Evolutionary conservation across 2,329 filamentous ascomycete species (phyloP).

Genomic region (Fusarium staphyleae): DNA sequence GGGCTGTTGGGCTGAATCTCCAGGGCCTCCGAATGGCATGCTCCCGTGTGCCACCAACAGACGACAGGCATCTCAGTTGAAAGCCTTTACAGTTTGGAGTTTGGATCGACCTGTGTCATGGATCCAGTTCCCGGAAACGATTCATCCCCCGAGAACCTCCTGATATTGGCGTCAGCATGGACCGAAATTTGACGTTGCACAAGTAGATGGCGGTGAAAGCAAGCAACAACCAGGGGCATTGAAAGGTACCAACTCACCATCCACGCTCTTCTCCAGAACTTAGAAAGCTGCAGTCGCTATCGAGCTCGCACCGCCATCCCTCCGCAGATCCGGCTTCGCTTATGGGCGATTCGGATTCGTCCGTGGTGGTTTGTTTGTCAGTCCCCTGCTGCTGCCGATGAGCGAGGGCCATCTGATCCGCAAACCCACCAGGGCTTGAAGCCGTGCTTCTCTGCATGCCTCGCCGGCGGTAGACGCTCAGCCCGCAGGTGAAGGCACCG

Average conservation of each 20-base stretch:
- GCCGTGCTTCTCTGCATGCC: slow-evolving; percentile 12
- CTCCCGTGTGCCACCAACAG: slow-evolving; percentile 3
- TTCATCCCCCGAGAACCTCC: slow-evolving; percentile 64
- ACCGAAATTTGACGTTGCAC: slow-evolving; percentile 13
- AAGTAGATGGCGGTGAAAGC: slow-evolving; percentile 12
- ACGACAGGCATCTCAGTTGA: slow-evolving; percentile 6
- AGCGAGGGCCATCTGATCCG: slow-evolving; percentile 9
- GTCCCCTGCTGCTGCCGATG: slow-evolving; percentile 1
- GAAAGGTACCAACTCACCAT: slow-evolving; percentile 66
- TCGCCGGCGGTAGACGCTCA: slow-evolving; percentile 68
- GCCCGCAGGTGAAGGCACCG: slow-evolving; percentile 79
- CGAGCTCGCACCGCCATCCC: slow-evolving; percentile 79
- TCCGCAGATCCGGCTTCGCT: slow-evolving; percentile 54
- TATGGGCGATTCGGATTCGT: slow-evolving; percentile 14
- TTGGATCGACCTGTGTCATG: slow-evolving; percentile 42
- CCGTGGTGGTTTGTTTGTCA: slow-evolving; percentile 27
- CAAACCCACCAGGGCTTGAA: slow-evolving; percentile 24
- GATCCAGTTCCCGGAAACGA: slow-evolving; percentile 55
- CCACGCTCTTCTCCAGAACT: slow-evolving; percentile 83
- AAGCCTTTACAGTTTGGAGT: slow-evolving; percentile 44
- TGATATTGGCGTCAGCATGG: slow-evolving; percentile 36
- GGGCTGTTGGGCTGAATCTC: not conserved
- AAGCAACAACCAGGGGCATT: slow-evolving; percentile 18
- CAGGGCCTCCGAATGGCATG: slow-evolving; percentile 1
- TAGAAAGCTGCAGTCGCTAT: slow-evolving; percentile 87